A percentile compares a stretch with the other conserved stretches of the same genome.
These are phyloP conservation scores for Quercus suber DNA, from an alignment of 306 rosid genomes.

Conservation along the genomic window DNA sequence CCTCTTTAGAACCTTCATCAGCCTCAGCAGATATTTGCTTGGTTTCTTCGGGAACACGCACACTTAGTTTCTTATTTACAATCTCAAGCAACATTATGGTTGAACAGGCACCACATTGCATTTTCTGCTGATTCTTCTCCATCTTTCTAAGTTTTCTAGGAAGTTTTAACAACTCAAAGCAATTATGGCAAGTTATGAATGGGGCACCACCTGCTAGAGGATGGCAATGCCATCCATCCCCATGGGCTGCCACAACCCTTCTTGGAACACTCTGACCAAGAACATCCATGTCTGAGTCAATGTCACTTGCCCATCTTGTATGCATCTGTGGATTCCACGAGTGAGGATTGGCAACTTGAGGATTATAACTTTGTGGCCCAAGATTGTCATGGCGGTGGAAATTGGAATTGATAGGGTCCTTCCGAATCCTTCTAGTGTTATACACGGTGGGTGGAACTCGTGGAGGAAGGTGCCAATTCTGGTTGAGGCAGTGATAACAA, in stretches of 20 bases:
- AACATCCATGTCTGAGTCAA: constrained; percentile 24
- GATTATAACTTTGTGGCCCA: constrained; percentile 9
- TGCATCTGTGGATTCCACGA: constrained; percentile 10
- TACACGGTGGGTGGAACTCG: background rate
- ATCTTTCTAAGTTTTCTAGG: constrained; percentile 30
- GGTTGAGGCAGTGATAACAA: constrained; percentile 33
- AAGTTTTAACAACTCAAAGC: constrained; percentile 47
- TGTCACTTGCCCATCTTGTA: constrained; percentile 25
- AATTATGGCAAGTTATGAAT: constrained; percentile 39
- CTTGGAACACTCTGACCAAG: constrained; percentile 14
- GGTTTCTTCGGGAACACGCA: constrained; percentile 22
- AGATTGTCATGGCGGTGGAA: constrained; percentile 13
- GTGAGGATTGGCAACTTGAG: constrained; percentile 13
- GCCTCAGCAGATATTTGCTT: constrained; percentile 10
- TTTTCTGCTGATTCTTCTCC: constrained; percentile 21
- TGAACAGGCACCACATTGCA: constrained; percentile 53
- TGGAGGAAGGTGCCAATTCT: constrained; percentile 20
- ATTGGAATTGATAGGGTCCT: constrained; percentile 25
- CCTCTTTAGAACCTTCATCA: constrained; percentile 19
- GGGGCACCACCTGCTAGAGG: constrained; percentile 50
- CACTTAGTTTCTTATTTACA: constrained; percentile 35
- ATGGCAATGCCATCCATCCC: constrained; percentile 11
- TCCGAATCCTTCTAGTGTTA: constrained; percentile 21
- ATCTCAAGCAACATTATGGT: constrained; percentile 29
- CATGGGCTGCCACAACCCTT: constrained; percentile 10